These are phyloP conservation scores for Corylus americana DNA, from an alignment of 306 rosid species.

Conservation along the genomic window DNA sequence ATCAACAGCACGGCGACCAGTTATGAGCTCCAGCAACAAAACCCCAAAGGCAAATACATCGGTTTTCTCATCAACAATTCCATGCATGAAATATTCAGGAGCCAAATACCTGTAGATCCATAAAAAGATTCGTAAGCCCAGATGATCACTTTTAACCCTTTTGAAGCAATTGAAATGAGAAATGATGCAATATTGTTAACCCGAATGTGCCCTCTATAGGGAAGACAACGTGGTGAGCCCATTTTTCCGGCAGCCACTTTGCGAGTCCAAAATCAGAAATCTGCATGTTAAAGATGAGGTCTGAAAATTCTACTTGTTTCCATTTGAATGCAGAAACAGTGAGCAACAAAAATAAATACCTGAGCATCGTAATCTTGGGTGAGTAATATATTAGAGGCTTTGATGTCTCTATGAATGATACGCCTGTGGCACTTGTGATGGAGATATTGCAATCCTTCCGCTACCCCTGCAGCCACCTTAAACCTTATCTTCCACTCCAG, in stretches of 20 bases:
- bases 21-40: slow-evolving; percentile 78
- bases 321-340: neutral
- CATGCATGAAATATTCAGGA: slow-evolving; percentile 98
- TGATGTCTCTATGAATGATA: slow-evolving; percentile 91
- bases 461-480: slow-evolving; percentile 80
- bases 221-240: slow-evolving; percentile 91
- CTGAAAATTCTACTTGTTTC: neutral
- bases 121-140: slow-evolving; percentile 15
- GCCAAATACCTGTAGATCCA: slow-evolving; percentile 68
- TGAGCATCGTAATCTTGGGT: slow-evolving; percentile 67
- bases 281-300: slow-evolving; percentile 36
- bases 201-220: slow-evolving; percentile 99
- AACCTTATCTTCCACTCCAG: slow-evolving; percentile 76
- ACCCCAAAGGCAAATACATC: slow-evolving; percentile 96
- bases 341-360: slow-evolving; percentile 37
- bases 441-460: slow-evolving; percentile 78
- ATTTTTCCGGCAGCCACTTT: slow-evolving; percentile 92
- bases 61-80: slow-evolving; percentile 86
- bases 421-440: slow-evolving; percentile 85
- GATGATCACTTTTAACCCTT: neutral
- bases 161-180: neutral
- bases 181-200: slow-evolving; percentile 40
- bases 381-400: slow-evolving; percentile 89
- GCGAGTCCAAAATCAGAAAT: slow-evolving; percentile 97
- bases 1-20: slow-evolving; percentile 96